Conservation (phyloP, 768 basidiomycete species). For the Pholiota microspora region DNA sequence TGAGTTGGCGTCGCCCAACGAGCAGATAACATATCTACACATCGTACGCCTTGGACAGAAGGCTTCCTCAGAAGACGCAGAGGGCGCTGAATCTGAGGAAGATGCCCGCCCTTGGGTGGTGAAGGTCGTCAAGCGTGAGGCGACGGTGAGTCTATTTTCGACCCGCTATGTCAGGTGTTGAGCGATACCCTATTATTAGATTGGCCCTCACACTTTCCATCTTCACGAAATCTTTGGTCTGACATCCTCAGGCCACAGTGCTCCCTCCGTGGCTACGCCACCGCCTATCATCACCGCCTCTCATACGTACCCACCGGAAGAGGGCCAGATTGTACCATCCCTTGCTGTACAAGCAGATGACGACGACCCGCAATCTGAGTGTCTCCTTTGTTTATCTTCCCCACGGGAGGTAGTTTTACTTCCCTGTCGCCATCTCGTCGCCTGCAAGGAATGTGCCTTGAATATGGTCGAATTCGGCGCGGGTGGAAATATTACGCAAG, state of each 20-base stretch:
- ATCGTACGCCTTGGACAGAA: conserved; percentile 67
- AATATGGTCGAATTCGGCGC: conserved; percentile 99
- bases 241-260: conserved; percentile 47
- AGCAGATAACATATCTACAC: conserved; percentile 87
- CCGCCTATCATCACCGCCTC: conserved; percentile 27
- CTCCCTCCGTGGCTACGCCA: conserved; percentile 27
- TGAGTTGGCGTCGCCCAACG: conserved; percentile 68
- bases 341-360: conserved; percentile 35
- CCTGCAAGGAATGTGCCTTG: conserved; percentile 91
- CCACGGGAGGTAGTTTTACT: conserved; percentile 91
- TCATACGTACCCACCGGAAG: conserved; percentile 37
- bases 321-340: conserved; percentile 47
- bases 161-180: conserved; percentile 2
- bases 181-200: conserved; percentile 40
- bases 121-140: conserved; percentile 90
- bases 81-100: conserved; percentile 32
- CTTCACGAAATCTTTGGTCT: conserved; percentile 95
- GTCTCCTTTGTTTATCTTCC: conserved; percentile 85
- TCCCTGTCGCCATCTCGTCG: conserved; percentile 91
- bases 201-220: conserved; percentile 92
- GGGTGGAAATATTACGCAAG: conserved; percentile 78
- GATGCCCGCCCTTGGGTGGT: conserved; percentile 85
- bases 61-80: conserved; percentile 26
- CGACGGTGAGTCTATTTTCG: conserved; percentile 49
- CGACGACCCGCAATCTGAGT: conserved; percentile 81